phyloP scores from a whole-genome alignment of 202 grass and related monocot genomes.

The Bolboschoenoplectus hybrid region DNA sequence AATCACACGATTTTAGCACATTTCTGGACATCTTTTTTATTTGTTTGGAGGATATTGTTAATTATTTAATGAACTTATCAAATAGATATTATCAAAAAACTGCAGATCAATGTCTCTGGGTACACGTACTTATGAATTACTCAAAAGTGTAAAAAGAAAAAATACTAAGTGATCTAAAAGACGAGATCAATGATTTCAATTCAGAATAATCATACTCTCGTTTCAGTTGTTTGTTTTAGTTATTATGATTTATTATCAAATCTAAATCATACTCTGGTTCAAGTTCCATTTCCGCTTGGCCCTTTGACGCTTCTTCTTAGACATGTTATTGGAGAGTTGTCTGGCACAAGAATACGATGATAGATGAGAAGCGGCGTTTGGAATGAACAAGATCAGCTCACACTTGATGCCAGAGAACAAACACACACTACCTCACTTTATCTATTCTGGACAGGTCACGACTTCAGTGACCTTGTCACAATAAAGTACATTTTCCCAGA shows the following conservation, averaged over 20 bases:
- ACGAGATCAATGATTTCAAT: neutral
- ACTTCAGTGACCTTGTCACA: no score
- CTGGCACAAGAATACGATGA: no score
- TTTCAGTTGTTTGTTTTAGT: neutral
- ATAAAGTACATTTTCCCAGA: no score
- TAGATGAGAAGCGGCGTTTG: no score
- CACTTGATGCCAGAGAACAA: no score
- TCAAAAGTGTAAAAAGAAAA: neutral
- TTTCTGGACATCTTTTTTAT: neutral
- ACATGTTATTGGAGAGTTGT: no score
- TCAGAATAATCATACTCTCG: neutral
- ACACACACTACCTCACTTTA: no score
- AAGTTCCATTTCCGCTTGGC: neutral
- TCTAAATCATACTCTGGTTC: neutral
- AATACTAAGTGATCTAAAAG: neutral
- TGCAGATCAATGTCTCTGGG: neutral
- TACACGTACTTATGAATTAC: neutral
- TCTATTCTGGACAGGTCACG: no score
- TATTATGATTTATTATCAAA: neutral
- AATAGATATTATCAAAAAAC: neutral
- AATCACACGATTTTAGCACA: neutral
- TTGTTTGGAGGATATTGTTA: neutral
- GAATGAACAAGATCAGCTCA: no score
- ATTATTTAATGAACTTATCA: neutral
- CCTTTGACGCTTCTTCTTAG: no score